A percentile compares a stretch with the other conserved stretches of the same genome.
Evolutionary conservation across 257 asterid genomes (phyloP).

Genomic region (Solanum lycopersicoides): DNA sequence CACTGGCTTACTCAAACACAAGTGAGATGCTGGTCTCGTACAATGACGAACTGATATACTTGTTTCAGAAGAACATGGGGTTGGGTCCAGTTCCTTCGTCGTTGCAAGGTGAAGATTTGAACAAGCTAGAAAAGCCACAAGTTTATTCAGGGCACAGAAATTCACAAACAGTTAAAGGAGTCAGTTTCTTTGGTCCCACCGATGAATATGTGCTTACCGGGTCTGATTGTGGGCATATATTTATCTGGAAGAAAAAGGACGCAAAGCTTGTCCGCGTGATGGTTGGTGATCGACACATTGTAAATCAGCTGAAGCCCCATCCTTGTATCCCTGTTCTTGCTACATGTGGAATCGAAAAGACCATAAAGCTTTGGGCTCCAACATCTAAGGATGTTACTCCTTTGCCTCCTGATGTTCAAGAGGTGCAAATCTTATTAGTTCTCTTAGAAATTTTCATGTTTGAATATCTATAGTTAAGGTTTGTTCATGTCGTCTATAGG

Average conservation of each 20-base stretch:
- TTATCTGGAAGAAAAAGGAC: slow-evolving; percentile 69
- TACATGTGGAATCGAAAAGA: slow-evolving; percentile 64
- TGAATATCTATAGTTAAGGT: background rate
- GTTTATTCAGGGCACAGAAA: slow-evolving; percentile 65
- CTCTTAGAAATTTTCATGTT: background rate
- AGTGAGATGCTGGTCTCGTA: slow-evolving; percentile 74
- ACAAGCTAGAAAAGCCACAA: slow-evolving; percentile 17
- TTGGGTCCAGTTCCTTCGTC: slow-evolving; percentile 41
- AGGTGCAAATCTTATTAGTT: slow-evolving; percentile 30
- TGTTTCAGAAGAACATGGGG: slow-evolving; percentile 61
- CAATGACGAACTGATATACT: slow-evolving; percentile 59
- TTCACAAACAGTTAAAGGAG: slow-evolving; percentile 62
- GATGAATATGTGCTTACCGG: slow-evolving; percentile 65
- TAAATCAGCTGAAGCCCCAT: slow-evolving; percentile 61
- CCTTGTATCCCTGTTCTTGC: slow-evolving; percentile 63
- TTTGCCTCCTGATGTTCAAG: slow-evolving; percentile 42
- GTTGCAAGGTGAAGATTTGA: slow-evolving; percentile 15
- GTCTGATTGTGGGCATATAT: slow-evolving; percentile 76
- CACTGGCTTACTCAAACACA: slow-evolving; percentile 57
- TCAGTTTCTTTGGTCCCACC: slow-evolving; percentile 63
- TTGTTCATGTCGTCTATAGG: background rate
- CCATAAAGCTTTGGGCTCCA: slow-evolving; percentile 62
- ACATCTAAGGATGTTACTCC: slow-evolving; percentile 39
- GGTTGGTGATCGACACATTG: slow-evolving; percentile 54
- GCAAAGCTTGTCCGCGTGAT: slow-evolving; percentile 50